A percentile compares a stretch with the other conserved stretches of the same genome.
phyloP scores from a whole-genome alignment of 2,329 filamentous ascomycete genomes.

The Apiospora hydei region DNA sequence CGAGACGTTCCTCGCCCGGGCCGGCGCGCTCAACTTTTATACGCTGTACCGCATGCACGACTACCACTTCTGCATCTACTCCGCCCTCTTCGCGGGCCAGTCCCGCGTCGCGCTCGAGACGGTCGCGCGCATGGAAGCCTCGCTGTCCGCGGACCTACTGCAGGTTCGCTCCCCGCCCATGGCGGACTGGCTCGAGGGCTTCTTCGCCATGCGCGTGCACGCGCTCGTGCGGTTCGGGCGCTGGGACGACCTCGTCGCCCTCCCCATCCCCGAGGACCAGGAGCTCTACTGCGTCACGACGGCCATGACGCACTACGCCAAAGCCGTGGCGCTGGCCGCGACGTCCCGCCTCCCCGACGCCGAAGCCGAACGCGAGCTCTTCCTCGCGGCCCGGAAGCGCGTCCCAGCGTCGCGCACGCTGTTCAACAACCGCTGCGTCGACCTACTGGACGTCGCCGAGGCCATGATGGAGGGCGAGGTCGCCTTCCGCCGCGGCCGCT shows the following conservation, averaged over 20 bases:
- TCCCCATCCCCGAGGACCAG: slow-evolving; percentile 63
- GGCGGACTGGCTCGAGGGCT: slow-evolving; percentile 81
- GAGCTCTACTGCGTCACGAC: slow-evolving; percentile 73
- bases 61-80: slow-evolving; percentile 78
- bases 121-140: slow-evolving; percentile 63
- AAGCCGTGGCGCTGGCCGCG: slow-evolving; percentile 71
- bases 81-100: slow-evolving; percentile 78
- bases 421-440: slow-evolving; percentile 71
- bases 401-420: slow-evolving; percentile 69
- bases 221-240: slow-evolving; percentile 75
- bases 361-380: slow-evolving; percentile 55
- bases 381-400: slow-evolving; percentile 55
- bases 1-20: slow-evolving; percentile 63
- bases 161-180: slow-evolving; percentile 72
- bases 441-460: slow-evolving; percentile 69
- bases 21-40: slow-evolving; percentile 73
- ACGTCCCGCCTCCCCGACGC: slow-evolving; percentile 63
- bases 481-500: slow-evolving; percentile 69
- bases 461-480: slow-evolving; percentile 78
- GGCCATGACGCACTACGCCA: slow-evolving; percentile 72
- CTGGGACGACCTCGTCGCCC: slow-evolving; percentile 70
- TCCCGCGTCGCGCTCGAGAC: slow-evolving; percentile 68
- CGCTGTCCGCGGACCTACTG: slow-evolving; percentile 69
- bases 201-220: slow-evolving; percentile 72
- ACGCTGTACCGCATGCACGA: slow-evolving; percentile 78